Evolutionary conservation across 495 filamentous ascomycete species (phyloP), one percentile per base, ranked within the genome.

Genomic region (Echria macrotheca): DNA sequence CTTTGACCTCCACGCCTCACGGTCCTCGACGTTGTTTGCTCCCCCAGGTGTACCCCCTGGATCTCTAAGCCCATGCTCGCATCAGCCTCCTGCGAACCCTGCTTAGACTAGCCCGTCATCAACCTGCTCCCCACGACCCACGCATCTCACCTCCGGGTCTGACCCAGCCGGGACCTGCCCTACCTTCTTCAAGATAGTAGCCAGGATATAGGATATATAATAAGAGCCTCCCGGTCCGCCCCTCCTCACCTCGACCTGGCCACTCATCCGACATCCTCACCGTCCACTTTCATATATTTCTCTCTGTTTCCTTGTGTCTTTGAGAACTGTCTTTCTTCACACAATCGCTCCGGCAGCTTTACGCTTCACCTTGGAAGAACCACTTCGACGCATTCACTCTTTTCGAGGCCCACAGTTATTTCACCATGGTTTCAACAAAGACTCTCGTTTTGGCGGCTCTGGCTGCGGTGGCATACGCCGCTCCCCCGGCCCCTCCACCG

Each of bases 371-470:
- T 41, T 41, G 17, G 17, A 23, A 25, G 19, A n/a, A n/a, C n/a
- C n/a, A n/a, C n/a, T n/a, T n/a, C n/a, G n/a, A 21, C 42, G 36
- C 26, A 15, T 47, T n/a, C 26, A 44, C n/a, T 24, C 22, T 23
- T 31, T 25, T n/a, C 44, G 32, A 18, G 23, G 19, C 25, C 1
- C 31, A 36, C 12, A 39, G 24, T 50, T 6, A 6, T 48, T 33
- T n/a, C 55, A 60, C 12, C 12, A 66, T 66, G 64, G 48, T 66
- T 41, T 65, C 64, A n/a, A 38, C 47, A 32, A 58, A 48, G 36
- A 37, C 41, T 31, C 14, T 60, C 4, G 15, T 60, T 31, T 33
- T 63, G 23, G 61, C 59, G 24, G 54, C 59, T 42, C 41, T 66
- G 23, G 55, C 53, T 28, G 44, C 55, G 42, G 55, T 47, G 31